A percentile compares a stretch with the other conserved stretches of the same genome.
These are phyloP conservation scores for Nakazawaea ernobii DNA, from an alignment of 805 yeast species.

Conservation along the genomic window DNA sequence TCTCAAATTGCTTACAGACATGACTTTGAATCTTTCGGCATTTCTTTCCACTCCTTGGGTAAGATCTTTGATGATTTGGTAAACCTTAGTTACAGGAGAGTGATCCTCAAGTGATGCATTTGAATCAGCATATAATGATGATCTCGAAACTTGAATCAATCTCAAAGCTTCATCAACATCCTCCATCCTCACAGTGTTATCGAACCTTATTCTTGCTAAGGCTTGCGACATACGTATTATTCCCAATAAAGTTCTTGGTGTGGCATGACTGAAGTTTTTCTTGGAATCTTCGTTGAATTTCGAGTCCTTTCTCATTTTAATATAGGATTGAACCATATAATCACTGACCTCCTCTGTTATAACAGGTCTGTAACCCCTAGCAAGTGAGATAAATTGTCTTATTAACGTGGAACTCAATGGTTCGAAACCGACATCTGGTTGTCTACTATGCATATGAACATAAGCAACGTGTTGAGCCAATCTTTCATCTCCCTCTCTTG, in stretches of 20 bases:
- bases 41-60: slow-evolving; percentile 34
- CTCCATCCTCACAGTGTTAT: slow-evolving; percentile 57
- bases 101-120: slow-evolving; percentile 45
- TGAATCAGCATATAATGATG: slow-evolving; percentile 60
- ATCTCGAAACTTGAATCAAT: slow-evolving; percentile 79
- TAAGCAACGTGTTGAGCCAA: slow-evolving; percentile 92
- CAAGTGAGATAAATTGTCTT: slow-evolving; percentile 82
- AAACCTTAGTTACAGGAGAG: slow-evolving; percentile 63
- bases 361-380: slow-evolving; percentile 79
- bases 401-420: slow-evolving; percentile 77
- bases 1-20: slow-evolving; percentile 44
- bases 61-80: slow-evolving; percentile 59
- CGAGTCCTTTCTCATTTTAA: slow-evolving; percentile 88
- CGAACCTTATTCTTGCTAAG: slow-evolving; percentile 82
- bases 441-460: slow-evolving; percentile 89
- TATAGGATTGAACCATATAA: slow-evolving; percentile 79
- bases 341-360: slow-evolving; percentile 82
- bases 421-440: slow-evolving; percentile 70
- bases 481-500: slow-evolving; percentile 71
- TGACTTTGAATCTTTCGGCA: slow-evolving; percentile 28
- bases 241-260: slow-evolving; percentile 92
- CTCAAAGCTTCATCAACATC: slow-evolving; percentile 97
- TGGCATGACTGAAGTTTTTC: slow-evolving; percentile 81
- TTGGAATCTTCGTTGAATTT: slow-evolving; percentile 71
- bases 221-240: slow-evolving; percentile 93